Evolutionary conservation across 192 early-diverging fungal species (phyloP).

Genomic region (Coemansia sp.): DNA sequence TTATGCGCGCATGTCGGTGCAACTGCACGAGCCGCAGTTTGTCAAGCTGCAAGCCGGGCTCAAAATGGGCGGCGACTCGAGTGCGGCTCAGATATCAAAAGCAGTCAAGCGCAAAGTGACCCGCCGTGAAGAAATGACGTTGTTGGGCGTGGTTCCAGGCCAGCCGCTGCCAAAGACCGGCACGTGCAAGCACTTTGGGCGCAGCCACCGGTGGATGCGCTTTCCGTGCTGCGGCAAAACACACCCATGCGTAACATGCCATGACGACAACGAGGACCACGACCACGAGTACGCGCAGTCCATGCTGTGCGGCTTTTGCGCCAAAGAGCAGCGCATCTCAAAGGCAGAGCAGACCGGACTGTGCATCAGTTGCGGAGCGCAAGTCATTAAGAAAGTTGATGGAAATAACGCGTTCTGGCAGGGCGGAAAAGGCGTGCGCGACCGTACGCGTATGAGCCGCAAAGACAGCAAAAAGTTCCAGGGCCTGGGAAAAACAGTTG

Average conservation of each 20-base stretch:
- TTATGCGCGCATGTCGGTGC: constrained; percentile 38
- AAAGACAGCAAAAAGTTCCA: constrained; percentile 70
- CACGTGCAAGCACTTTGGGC: constrained; percentile 81
- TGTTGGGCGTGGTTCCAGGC: constrained; percentile 68
- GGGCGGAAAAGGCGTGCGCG: constrained; percentile 83
- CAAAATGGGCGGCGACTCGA: constrained; percentile 29
- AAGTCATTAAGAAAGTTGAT: constrained; percentile 54
- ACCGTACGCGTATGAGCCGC: constrained; percentile 68
- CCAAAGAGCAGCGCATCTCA: constrained; percentile 70
- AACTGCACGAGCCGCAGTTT: constrained; percentile 57
- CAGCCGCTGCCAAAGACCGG: constrained; percentile 77
- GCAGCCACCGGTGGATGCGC: constrained; percentile 87
- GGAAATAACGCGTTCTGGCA: constrained; percentile 81
- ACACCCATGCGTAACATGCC: constrained; percentile 83
- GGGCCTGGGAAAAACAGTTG: constrained; percentile 61
- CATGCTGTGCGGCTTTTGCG: constrained; percentile 86
- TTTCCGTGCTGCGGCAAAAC: constrained; percentile 89
- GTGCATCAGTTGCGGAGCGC: constrained; percentile 64
- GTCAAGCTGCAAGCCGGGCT: constrained; percentile 47
- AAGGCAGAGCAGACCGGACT: constrained; percentile 47
- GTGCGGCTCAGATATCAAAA: constrained; percentile 47
- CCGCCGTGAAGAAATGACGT: constrained; percentile 56
- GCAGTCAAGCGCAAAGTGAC: constrained; percentile 34
- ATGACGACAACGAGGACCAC: constrained; percentile 76
- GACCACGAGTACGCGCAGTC: constrained; percentile 66